Conservation (phyloP, 441 rosid species). For the Flueggea neowawraea region DNA sequence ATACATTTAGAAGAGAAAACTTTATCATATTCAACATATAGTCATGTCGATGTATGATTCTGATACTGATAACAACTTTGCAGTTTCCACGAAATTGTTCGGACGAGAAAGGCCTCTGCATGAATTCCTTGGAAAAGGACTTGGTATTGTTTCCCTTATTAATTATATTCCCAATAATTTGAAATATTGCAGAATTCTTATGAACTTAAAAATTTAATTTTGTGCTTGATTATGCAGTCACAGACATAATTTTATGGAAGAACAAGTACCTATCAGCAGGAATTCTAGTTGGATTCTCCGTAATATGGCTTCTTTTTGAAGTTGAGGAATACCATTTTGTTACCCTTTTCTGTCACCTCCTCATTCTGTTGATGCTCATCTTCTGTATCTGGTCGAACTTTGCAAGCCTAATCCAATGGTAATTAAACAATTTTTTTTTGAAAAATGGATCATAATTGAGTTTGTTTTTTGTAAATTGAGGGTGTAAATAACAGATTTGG, state of each 20-base stretch:
- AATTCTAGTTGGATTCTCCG: constrained; percentile 31
- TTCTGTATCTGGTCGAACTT: constrained; percentile 45
- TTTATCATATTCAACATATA: too few species aligned
- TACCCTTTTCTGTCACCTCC: constrained; percentile 43
- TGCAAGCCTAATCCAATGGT: constrained; percentile 37
- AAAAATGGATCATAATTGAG: too few species aligned
- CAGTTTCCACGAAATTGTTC: too few species aligned
- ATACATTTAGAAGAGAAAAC: not conserved
- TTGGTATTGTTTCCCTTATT: not conserved
- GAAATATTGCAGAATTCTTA: too few species aligned
- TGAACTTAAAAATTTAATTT: too few species aligned
- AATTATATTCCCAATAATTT: constrained; percentile 17
- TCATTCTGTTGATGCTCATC: constrained; percentile 26
- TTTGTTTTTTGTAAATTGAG: too few species aligned
- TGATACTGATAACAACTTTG: too few species aligned
- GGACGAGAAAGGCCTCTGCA: too few species aligned
- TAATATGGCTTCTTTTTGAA: constrained; percentile 53
- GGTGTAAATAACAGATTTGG: too few species aligned
- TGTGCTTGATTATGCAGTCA: constrained; percentile 32
- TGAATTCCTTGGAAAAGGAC: constrained; percentile 1
- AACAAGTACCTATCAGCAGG: constrained; percentile 41
- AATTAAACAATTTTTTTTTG: not conserved
- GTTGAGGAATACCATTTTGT: constrained; percentile 49
- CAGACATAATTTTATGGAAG: constrained; percentile 54
- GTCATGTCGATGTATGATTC: too few species aligned